Percentiles rank a stretch among this genome's conserved stretches.
phyloP scores from a whole-genome alignment of 441 rosid species.

The Populus trichocarpa region DNA sequence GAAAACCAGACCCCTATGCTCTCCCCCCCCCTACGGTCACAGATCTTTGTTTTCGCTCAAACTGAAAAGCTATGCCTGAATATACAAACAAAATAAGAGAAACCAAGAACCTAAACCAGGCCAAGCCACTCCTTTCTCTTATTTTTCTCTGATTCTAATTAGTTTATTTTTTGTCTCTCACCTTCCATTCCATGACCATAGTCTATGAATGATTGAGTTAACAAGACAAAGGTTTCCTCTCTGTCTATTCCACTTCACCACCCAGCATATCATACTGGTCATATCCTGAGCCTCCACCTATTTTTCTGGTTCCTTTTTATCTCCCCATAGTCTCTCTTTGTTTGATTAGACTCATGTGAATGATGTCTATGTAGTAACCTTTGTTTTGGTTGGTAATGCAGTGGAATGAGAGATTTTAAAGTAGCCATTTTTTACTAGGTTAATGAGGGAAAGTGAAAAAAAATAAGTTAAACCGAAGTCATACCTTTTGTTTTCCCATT shows the following conservation, averaged over 20 bases:
- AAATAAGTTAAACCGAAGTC: constrained; percentile 18
- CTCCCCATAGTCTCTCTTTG: constrained; percentile 1
- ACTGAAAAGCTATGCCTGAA: constrained; percentile 24
- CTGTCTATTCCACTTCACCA: constrained; percentile 23
- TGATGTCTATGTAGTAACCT: constrained; percentile 26
- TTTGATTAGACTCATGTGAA: constrained; percentile 35
- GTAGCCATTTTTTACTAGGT: constrained; percentile 25
- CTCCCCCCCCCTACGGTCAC: not conserved
- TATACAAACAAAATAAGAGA: constrained; percentile 34
- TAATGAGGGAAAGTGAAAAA: constrained; percentile 46
- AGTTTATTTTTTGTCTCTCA: constrained; percentile 14
- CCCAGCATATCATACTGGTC: constrained; percentile 17
- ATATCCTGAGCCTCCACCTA: constrained; percentile 28
- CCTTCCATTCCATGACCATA: constrained; percentile 12
- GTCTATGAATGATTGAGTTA: constrained; percentile 33
- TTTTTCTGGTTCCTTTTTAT: constrained; percentile 12
- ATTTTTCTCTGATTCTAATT: constrained; percentile 15
- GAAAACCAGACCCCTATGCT: constrained; percentile 19
- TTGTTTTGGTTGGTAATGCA: constrained; percentile 23
- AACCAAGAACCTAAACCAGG: constrained; percentile 30
- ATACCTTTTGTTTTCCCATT: constrained; percentile 2
- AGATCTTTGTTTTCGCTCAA: constrained; percentile 16
- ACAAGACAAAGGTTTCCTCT: constrained; percentile 29
- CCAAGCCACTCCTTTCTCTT: constrained; percentile 13
- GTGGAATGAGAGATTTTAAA: constrained; percentile 26